phyloP scores from a whole-genome alignment of 345 rosid genomes.

The Pistacia vera region DNA sequence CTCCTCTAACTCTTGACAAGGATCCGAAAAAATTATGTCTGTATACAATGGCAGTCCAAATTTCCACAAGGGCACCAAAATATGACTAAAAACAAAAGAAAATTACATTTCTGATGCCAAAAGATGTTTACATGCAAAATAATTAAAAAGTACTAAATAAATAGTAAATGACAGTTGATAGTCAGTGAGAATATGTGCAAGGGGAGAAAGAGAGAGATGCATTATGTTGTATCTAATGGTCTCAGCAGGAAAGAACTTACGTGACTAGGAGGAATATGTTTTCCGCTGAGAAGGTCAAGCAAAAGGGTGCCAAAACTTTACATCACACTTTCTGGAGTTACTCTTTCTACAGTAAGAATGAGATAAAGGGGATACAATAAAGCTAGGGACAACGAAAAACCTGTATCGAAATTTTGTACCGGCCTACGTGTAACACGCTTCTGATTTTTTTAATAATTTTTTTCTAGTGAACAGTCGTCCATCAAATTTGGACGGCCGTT shows the following conservation, averaged over 20 bases:
- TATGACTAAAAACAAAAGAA: background rate
- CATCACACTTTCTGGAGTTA: conserved; percentile 84
- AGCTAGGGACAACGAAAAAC: no score
- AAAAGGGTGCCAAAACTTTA: conserved; percentile 92
- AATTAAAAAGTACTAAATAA: background rate
- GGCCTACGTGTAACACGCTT: no score
- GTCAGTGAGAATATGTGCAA: background rate
- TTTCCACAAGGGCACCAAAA: background rate
- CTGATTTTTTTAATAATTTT: no score
- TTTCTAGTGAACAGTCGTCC: no score
- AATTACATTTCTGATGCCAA: background rate
- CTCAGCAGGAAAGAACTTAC: conserved; percentile 46
- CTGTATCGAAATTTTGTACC: no score
- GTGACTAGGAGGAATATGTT: conserved; percentile 96
- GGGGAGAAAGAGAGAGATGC: background rate
- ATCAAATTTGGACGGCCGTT: no score
- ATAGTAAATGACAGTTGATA: background rate
- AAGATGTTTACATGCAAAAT: background rate
- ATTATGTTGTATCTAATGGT: background rate
- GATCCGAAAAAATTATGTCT: background rate
- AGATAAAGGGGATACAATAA: background rate
- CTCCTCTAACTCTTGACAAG: background rate
- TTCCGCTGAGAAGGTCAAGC: conserved; percentile 93
- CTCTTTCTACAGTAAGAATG: conserved; percentile 59
- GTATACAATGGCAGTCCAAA: conserved; percentile 4